phyloP scores from a whole-genome alignment of 75 land plant genomes.

The Selaginella tamariscina region DNA sequence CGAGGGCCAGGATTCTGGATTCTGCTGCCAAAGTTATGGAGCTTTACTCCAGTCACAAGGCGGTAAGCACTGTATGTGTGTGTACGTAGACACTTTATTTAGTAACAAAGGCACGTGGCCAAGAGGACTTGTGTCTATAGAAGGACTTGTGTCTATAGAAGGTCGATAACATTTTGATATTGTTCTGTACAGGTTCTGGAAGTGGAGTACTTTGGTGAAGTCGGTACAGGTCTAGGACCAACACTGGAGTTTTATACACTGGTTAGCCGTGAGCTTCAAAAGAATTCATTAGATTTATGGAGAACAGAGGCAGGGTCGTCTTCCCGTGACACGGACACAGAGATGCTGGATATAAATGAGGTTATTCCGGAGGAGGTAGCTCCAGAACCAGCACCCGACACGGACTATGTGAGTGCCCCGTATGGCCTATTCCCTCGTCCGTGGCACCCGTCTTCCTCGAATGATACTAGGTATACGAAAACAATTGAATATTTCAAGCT shows the following conservation, averaged over 20 bases:
- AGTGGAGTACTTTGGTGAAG: conserved; percentile 97
- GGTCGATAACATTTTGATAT: too few species aligned
- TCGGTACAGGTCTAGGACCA: conserved; percentile 96
- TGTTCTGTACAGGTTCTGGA: too few species aligned
- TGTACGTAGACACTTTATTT: too few species aligned
- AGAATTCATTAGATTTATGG: conserved; percentile 76
- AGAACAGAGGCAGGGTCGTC: conserved; percentile 33
- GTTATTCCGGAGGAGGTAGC: conserved; percentile 5
- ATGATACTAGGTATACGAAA: conserved; percentile 50
- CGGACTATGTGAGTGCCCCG: conserved; percentile 37
- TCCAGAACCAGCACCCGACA: conserved; percentile 11
- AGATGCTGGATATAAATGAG: conserved; percentile 16
- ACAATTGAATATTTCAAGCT: conserved; percentile 69
- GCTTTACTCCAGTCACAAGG: conserved; percentile 81
- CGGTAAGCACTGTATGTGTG: too few species aligned
- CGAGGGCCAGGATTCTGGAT: conserved; percentile 72
- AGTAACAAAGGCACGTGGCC: too few species aligned
- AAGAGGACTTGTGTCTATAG: too few species aligned
- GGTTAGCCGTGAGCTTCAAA: conserved; percentile 82
- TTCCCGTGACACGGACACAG: conserved; percentile 10
- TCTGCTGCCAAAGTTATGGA: conserved; percentile 97
- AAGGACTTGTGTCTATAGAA: too few species aligned
- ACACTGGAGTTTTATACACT: conserved; percentile 95
- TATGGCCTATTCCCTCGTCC: conserved; percentile 78
- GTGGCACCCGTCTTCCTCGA: conserved; percentile 54